Evolutionary conservation across 2,329 filamentous ascomycete genomes (phyloP), one percentile per base, ranked within the genome.

Genomic region (Paramyrothecium roridum): DNA sequence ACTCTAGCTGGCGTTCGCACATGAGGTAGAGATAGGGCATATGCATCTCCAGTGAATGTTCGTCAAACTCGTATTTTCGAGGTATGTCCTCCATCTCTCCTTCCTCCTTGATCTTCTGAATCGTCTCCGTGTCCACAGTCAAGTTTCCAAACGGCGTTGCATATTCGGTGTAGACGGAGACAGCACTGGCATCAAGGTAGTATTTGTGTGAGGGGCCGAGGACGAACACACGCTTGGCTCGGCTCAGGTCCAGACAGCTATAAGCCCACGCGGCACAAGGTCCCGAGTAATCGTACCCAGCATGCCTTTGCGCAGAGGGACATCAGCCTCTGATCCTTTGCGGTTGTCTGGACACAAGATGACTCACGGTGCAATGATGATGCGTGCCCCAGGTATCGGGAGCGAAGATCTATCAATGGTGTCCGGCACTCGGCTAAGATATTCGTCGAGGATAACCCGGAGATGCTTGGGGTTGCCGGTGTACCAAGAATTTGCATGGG

Each of bases 31-130:
- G 88, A 67, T 96, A 97, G 0, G 95, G 93, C 10, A 98, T 80
- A 64, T 99, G 95, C 89, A 99, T 96, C 76, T 99, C 95, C 2
- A 98, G 82, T 52, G 91, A 96, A 73, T 99, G 95, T 73, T 99
- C 95, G 6, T 83, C 81, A 58, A 91, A 83, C 66, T 99, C 95
- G 7, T 85, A 78, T 3, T 76, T 65, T 19, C 71, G 73, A 2
- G 82, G 84, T 78, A 97, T 95, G 52, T 80, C 76, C 19, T 58
- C 55, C 61, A 77, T 70, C 1, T 53, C 50, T 1, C 61, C 60
- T 0, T 62, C 68, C 2, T 71, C 65, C 52, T 78, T 67, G 19
- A 91, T 73, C 57, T 78, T 68, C 40, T 76, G 63, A 1, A 84
- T 78, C 1, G 82, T 80, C 4, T 76, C 73, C 8, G 68, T 74